Conservation (phyloP, 2,329 filamentous ascomycete genomes). For the Ciborinia camelliae region DNA sequence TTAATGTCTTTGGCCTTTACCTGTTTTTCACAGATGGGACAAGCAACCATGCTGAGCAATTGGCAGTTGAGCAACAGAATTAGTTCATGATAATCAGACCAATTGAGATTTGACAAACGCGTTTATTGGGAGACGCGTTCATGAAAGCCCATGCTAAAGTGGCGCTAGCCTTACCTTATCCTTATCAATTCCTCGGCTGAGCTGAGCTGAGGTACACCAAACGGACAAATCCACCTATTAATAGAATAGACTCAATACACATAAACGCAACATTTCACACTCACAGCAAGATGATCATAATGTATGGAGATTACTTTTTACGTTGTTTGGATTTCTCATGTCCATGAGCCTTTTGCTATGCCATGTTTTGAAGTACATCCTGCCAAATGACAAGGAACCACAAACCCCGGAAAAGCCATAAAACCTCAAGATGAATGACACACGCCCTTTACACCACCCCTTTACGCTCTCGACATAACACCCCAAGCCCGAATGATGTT, state of each 20-base stretch:
- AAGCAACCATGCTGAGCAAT: constrained; percentile 54
- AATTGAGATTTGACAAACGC: background rate
- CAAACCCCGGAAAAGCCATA: constrained; percentile 37
- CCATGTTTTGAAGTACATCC: constrained; percentile 37
- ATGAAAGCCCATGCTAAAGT: background rate
- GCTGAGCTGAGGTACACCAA: background rate
- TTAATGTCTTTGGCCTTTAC: constrained; percentile 79
- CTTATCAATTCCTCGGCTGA: background rate
- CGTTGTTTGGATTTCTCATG: constrained; percentile 30
- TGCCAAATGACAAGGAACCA: constrained; percentile 35
- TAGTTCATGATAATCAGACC: constrained; percentile 4
- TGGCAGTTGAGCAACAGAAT: background rate
- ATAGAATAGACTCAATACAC: too few species aligned
- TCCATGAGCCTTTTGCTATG: constrained; percentile 35
- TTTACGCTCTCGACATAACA: constrained; percentile 89
- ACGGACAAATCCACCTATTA: background rate
- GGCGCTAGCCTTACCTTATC: constrained; percentile 1
- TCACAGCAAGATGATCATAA: constrained; percentile 9
- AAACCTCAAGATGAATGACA: constrained; percentile 34
- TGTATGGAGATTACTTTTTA: constrained; percentile 19
- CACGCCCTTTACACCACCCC: constrained; percentile 33
- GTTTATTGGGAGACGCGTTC: constrained; percentile 8
- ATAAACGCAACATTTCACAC: background rate
- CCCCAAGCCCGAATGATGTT: constrained; percentile 98
- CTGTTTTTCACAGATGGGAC: constrained; percentile 74